Evolutionary conservation across 208 protist species (phyloP).

Genomic region (Novymonas esmeraldas): DNA sequence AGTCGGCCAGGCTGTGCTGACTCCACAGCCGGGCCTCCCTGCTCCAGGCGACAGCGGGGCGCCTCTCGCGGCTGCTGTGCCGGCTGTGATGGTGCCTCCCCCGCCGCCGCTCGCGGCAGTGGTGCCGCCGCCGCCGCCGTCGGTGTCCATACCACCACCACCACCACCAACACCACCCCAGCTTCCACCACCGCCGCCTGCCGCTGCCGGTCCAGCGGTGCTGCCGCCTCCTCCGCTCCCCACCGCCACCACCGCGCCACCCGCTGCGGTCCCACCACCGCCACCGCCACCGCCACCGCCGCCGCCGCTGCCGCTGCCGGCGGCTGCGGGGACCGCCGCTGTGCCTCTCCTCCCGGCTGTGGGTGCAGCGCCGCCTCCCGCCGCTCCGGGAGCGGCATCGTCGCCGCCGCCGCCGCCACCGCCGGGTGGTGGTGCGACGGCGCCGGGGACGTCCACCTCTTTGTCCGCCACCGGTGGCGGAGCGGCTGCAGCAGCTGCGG

Average conservation of each 20-base stretch:
- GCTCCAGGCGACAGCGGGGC: no score
- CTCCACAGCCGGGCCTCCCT: neutral
- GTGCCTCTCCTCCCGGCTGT: neutral
- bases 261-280: slow-evolving; percentile 5
- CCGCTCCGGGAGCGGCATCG: no score
- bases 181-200: neutral
- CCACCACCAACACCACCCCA: neutral
- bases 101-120: neutral
- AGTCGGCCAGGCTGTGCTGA: slow-evolving; percentile 24
- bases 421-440: neutral
- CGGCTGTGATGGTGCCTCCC: neutral
- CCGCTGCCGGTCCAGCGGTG: neutral
- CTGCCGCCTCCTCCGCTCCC: neutral
- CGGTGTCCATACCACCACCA: slow-evolving; percentile 2
- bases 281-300: neutral
- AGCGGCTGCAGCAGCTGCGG: neutral
- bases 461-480: neutral
- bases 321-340: neutral
- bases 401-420: neutral
- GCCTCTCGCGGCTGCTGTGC: neutral
- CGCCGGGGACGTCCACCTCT: neutral
- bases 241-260: neutral
- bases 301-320: neutral
- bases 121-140: neutral
- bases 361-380: neutral